phyloP scores from a whole-genome alignment of 1,284 basidiomycete species.

The Schizopora paradoxa region DNA sequence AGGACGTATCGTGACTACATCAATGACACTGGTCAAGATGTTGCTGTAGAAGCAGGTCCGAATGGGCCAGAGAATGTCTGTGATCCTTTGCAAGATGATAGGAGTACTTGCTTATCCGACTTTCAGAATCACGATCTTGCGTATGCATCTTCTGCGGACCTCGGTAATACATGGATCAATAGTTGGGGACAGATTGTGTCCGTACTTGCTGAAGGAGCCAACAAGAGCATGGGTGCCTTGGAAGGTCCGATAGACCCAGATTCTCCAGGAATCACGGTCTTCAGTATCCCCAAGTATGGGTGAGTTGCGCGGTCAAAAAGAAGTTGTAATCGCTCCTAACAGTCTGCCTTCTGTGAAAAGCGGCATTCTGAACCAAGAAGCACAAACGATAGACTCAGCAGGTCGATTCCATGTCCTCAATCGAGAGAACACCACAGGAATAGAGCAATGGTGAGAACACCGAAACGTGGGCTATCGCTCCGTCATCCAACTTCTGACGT shows the following conservation, averaged over 20 bases:
- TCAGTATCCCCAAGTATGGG: slow-evolving; percentile 40
- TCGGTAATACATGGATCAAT: slow-evolving; percentile 33
- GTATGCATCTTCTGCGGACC: slow-evolving; percentile 33
- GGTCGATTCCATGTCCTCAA: slow-evolving; percentile 40
- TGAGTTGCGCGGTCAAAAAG: slow-evolving; percentile 18
- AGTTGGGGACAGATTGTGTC: slow-evolving; percentile 36
- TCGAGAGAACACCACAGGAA: slow-evolving; percentile 37
- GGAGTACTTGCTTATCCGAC: neutral
- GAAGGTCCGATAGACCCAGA: slow-evolving; percentile 31
- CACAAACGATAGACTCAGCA: slow-evolving; percentile 33
- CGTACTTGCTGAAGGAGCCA: slow-evolving; percentile 24
- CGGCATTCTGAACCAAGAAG: slow-evolving; percentile 41
- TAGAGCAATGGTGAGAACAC: slow-evolving; percentile 32
- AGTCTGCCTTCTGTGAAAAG: slow-evolving; percentile 18
- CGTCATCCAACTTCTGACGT: neutral
- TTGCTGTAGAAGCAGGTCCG: slow-evolving; percentile 39
- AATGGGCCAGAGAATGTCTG: slow-evolving; percentile 42
- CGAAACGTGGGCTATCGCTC: neutral
- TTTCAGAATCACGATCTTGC: slow-evolving; percentile 39
- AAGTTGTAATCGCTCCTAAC: slow-evolving; percentile 4
- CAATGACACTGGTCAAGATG: slow-evolving; percentile 35
- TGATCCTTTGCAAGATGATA: slow-evolving; percentile 3
- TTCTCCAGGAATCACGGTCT: slow-evolving; percentile 37
- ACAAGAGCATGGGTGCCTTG: no score
- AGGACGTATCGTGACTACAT: slow-evolving; percentile 43